Percentiles rank a stretch among this genome's conserved stretches.
These are phyloP conservation scores for Luzula sylvatica DNA, from an alignment of 176 grass and related monocot species.

Conservation along the genomic window DNA sequence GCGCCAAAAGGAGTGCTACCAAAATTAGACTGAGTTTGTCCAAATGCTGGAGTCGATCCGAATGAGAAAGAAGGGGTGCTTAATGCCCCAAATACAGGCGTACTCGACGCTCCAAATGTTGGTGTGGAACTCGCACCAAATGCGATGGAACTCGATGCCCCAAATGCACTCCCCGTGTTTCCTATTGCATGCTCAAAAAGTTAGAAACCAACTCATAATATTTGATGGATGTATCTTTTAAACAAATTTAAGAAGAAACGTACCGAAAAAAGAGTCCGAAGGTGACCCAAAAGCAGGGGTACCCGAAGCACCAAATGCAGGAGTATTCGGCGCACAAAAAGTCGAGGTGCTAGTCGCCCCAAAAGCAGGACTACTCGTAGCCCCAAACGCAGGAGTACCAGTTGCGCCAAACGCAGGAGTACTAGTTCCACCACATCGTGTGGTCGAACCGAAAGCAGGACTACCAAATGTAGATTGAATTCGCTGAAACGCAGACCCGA, in stretches of 20 bases:
- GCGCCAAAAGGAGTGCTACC: constrained; percentile 61
- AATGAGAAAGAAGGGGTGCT: constrained; percentile 50
- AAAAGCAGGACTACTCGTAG: constrained; percentile 34
- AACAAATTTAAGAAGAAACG: too few relatives aligned
- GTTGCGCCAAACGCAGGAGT: constrained; percentile 38
- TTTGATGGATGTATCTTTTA: neutral
- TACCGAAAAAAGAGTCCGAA: constrained; percentile 40
- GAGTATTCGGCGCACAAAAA: constrained; percentile 33
- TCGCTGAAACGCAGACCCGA: constrained; percentile 66
- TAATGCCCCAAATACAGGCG: constrained; percentile 55
- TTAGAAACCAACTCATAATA: too few relatives aligned
- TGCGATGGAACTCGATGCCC: constrained; percentile 39
- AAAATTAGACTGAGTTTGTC: constrained; percentile 48
- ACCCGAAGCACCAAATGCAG: constrained; percentile 28
- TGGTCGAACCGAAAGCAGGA: constrained; percentile 30
- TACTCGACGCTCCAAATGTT: constrained; percentile 47
- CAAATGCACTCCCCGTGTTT: constrained; percentile 26
- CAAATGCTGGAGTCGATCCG: constrained; percentile 61
- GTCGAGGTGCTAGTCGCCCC: constrained; percentile 25
- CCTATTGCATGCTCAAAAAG: constrained; percentile 1
- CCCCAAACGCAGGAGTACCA: constrained; percentile 28
- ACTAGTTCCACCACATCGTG: too few relatives aligned
- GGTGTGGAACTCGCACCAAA: constrained; percentile 51
- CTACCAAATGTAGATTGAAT: constrained; percentile 66
- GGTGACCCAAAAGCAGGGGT: constrained; percentile 35